These are phyloP conservation scores for Gomphus sp. DNA, from an alignment of 1,284 basidiomycete species.

Conservation along the genomic window DNA sequence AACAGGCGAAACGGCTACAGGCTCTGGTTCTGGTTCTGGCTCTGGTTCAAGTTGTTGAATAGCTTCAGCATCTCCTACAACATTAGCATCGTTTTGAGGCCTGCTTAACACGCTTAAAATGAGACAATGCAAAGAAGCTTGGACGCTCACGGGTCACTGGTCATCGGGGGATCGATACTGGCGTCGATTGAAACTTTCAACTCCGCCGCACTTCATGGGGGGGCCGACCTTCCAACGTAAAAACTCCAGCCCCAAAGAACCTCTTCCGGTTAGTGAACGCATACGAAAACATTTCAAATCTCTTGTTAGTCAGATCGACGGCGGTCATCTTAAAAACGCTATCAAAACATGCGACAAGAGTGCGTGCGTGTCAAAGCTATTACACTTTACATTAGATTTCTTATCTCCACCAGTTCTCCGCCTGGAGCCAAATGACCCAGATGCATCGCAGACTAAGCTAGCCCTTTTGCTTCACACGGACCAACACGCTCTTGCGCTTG, in stretches of 20 bases:
- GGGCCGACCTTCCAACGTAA: conserved; percentile 1
- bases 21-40: neutral
- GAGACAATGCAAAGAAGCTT: neutral
- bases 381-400: conserved; percentile 8
- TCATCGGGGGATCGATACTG: neutral
- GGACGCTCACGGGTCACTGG: conserved; percentile 1
- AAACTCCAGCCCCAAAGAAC: conserved; percentile 33
- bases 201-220: conserved; percentile 2
- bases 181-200: neutral
- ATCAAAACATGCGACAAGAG: conserved; percentile 87
- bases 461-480: conserved; percentile 81
- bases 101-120: neutral
- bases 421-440: conserved; percentile 54
- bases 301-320: conserved; percentile 76
- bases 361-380: conserved; percentile 18
- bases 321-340: conserved; percentile 71
- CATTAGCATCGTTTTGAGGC: neutral
- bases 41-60: neutral
- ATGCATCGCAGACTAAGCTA: conserved; percentile 72
- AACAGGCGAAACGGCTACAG: neutral
- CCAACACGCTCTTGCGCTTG: conserved; percentile 54
- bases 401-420: conserved; percentile 48
- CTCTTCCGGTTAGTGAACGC: conserved; percentile 46
- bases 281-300: conserved; percentile 68
- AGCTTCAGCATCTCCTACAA: conserved; percentile 1